Base-by-base conservation (phyloP, 306 rosid species). In the Pterocarpus santalinus region DNA sequence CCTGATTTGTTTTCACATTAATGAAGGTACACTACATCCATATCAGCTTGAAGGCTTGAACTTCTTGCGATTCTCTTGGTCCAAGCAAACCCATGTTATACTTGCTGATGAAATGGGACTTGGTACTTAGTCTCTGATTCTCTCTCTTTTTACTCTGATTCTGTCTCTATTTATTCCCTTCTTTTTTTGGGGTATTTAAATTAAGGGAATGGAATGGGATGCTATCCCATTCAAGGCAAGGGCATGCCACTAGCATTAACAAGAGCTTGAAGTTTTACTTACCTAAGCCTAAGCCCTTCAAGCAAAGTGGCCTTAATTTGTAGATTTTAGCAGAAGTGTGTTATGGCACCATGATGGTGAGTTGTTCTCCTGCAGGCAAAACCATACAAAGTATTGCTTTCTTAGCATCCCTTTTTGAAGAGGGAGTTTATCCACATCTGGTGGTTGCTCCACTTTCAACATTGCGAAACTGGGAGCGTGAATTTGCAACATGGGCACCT, bases 51-150 rank as follows among this genome's bases (percentile, higher is more conserved):
- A 95, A 86, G 99, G 99, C 77, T 86, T 95, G 91, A 95, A 95
- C 88, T 95, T 95, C 88, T 84, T 95, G 73, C 94, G 98, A 52
- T 95, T 86, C 82, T 93, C 99, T 82, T 95, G 99, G 99, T 95
- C 98, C 88, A 95, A 95, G 87, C 97, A 93, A 84, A 95, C 98
- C 72, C 99, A 95, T 76, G 99, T 95, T 57, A 93, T 95, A 86
- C 97, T 95, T 81, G 99, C 99, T 82, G 99, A 95, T 76, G 99
- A 95, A 86, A 95, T 95, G 99, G 99, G 99, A 75, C 99, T 95
- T 35, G 99, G 99, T 95, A 87, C 78, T 77, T 83, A 65, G 65
- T 84, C 47, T 61, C 84, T 75, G 68, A 60, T 78, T 84, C 71
- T 85, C 67, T 58, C 67, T 75, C 61, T 43, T 22, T 22, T 22